Percentiles rank a stretch among this genome's conserved stretches.
Conservation (phyloP, 768 basidiomycete species). For the Pleurotus platypus region DNA sequence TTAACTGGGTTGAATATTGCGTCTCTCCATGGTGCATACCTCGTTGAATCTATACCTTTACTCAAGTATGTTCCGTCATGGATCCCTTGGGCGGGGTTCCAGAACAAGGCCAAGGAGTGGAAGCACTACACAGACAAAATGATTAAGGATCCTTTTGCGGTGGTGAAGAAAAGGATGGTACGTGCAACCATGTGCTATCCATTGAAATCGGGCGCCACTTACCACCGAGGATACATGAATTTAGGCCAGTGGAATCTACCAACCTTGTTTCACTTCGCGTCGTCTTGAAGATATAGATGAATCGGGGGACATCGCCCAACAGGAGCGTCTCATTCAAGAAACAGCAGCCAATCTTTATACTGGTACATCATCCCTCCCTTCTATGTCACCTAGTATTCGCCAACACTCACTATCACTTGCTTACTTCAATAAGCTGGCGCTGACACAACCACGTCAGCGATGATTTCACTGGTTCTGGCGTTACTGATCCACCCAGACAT, state of each 20-base stretch:
- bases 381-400: too few relatives aligned
- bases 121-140: constrained; percentile 21
- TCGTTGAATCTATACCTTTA: constrained; percentile 39
- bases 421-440: neutral
- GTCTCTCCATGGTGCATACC: constrained; percentile 35
- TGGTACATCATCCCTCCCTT: constrained; percentile 13
- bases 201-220: too few relatives aligned
- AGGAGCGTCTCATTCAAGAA: constrained; percentile 24
- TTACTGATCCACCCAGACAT: constrained; percentile 21
- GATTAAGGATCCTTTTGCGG: constrained; percentile 27
- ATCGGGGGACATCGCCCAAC: neutral
- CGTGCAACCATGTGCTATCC: neutral
- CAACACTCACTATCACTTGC: too few relatives aligned
- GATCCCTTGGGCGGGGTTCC: constrained; percentile 39
- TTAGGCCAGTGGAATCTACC: constrained; percentile 3
- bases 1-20: constrained; percentile 28
- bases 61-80: constrained; percentile 36
- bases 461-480: constrained; percentile 19
- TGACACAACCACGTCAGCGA: constrained; percentile 16
- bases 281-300: constrained; percentile 3
- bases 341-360: constrained; percentile 35
- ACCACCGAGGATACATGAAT: neutral
- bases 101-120: constrained; percentile 30
- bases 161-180: constrained; percentile 26
- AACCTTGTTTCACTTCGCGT: neutral